Conservation (phyloP, 768 basidiomycete genomes). For the Tephrocybe sp. region DNA sequence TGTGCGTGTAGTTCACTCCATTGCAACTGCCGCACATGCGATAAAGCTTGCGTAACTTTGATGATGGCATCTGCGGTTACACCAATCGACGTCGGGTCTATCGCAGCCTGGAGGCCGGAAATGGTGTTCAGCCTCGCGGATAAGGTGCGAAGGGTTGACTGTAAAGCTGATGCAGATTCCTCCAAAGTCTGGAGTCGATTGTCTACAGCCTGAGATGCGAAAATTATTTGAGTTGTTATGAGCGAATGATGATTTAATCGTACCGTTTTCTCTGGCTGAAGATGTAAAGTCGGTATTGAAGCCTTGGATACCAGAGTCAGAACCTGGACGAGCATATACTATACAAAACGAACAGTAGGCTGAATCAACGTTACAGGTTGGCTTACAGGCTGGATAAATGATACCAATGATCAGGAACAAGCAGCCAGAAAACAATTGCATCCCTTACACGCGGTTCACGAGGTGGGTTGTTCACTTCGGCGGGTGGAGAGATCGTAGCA, state of each 20-base stretch:
- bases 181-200: constrained; percentile 25
- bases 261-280: constrained; percentile 3
- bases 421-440: not conserved
- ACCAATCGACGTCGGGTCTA: constrained; percentile 52
- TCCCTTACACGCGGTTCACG: constrained; percentile 13
- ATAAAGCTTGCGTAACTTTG: constrained; percentile 63
- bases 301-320: not conserved
- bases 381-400: not conserved
- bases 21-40: constrained; percentile 58
- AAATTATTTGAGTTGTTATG: not conserved
- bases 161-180: constrained; percentile 46
- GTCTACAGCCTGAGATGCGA: constrained; percentile 2
- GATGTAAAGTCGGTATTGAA: not conserved
- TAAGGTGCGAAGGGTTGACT: constrained; percentile 50
- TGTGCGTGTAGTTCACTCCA: constrained; percentile 40
- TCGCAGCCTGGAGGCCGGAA: constrained; percentile 32
- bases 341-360: constrained; percentile 1
- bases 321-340: not conserved
- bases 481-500: not conserved
- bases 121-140: constrained; percentile 49
- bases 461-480: not conserved
- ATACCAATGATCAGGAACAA: not conserved
- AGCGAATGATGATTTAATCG: constrained; percentile 1
- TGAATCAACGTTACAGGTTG: not conserved
- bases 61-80: constrained; percentile 67